A percentile compares a stretch with the other conserved stretches of the same genome.
Conservation (phyloP, 2,329 filamentous ascomycete genomes). For the Didymella lethalis region DNA sequence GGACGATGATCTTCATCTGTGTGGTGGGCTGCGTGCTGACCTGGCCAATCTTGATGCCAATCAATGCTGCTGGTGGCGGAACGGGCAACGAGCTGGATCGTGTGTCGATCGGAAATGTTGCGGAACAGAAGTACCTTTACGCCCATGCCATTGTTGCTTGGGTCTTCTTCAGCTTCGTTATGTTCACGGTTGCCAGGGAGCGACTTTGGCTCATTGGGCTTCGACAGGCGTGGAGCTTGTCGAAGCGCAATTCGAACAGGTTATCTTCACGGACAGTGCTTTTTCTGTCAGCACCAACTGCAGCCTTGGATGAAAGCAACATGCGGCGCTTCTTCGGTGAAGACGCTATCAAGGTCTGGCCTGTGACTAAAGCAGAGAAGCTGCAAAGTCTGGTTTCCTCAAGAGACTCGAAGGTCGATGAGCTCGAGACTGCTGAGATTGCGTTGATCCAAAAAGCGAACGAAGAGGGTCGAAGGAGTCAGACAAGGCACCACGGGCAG, state of each 20-base stretch:
- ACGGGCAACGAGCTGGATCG: conserved; percentile 73
- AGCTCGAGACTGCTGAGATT: conserved; percentile 86
- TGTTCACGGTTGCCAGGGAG: conserved; percentile 87
- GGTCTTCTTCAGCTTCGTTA: conserved; percentile 84
- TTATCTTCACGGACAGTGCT: conserved; percentile 91
- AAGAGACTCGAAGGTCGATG: conserved; percentile 79
- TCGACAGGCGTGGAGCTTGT: conserved; percentile 89
- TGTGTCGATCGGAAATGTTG: conserved; percentile 80
- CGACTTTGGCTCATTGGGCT: conserved; percentile 91
- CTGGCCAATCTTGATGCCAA: conserved; percentile 86
- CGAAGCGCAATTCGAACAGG: conserved; percentile 81
- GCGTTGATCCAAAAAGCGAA: conserved; percentile 84
- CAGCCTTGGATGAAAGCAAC: conserved; percentile 79
- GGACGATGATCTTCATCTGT: conserved; percentile 78
- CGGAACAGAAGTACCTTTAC: conserved; percentile 69
- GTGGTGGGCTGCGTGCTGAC: conserved; percentile 84
- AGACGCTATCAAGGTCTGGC: conserved; percentile 83
- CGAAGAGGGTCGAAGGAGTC: conserved; percentile 70
- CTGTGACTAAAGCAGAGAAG: conserved; percentile 77
- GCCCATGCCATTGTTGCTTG: conserved; percentile 83
- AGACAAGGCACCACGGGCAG: conserved; percentile 61
- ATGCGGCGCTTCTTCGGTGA: conserved; percentile 82
- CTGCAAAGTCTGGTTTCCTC: conserved; percentile 83
- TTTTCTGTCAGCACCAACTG: conserved; percentile 81
- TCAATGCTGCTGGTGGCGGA: conserved; percentile 84